Evolutionary conservation across 2,329 filamentous ascomycete genomes (phyloP).

Genomic region (Alternaria infectoria): DNA sequence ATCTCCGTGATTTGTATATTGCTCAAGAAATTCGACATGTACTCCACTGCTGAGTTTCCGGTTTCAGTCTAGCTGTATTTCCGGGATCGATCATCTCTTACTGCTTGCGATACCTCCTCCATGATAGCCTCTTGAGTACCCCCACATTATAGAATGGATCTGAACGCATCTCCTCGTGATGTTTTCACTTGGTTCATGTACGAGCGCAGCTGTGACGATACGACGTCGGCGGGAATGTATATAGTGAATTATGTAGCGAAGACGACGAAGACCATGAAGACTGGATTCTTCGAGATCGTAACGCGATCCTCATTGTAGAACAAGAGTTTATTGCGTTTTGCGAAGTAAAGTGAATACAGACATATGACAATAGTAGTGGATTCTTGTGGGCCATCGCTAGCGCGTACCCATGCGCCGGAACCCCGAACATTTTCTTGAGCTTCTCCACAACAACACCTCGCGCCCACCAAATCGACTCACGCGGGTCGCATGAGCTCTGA

Average conservation of each 20-base stretch:
- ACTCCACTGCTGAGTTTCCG: not conserved
- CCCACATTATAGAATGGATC: not conserved
- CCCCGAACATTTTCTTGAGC: conserved; percentile 5
- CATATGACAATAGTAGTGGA: too few species aligned
- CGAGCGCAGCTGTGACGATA: not conserved
- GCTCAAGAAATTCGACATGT: not conserved
- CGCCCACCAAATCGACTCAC: not conserved
- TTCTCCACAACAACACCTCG: not conserved
- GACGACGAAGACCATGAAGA: not conserved
- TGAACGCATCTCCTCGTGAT: not conserved
- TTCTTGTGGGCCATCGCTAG: not conserved
- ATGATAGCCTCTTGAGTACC: not conserved
- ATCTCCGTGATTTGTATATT: not conserved
- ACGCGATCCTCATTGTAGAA: not conserved
- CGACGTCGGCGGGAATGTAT: not conserved
- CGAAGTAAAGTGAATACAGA: too few species aligned
- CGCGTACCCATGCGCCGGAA: not conserved
- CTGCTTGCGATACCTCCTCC: not conserved
- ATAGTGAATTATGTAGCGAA: not conserved
- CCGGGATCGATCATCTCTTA: not conserved
- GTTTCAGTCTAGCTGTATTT: not conserved
- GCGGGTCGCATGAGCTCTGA: conserved; percentile 14
- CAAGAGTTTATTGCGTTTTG: not conserved
- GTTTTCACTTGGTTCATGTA: not conserved
- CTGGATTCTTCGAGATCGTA: not conserved